A percentile compares a stretch with the other conserved stretches of the same genome.
Evolutionary conservation across 306 rosid genomes (phyloP).

Genomic region (Prinsepia uniflora): DNA sequence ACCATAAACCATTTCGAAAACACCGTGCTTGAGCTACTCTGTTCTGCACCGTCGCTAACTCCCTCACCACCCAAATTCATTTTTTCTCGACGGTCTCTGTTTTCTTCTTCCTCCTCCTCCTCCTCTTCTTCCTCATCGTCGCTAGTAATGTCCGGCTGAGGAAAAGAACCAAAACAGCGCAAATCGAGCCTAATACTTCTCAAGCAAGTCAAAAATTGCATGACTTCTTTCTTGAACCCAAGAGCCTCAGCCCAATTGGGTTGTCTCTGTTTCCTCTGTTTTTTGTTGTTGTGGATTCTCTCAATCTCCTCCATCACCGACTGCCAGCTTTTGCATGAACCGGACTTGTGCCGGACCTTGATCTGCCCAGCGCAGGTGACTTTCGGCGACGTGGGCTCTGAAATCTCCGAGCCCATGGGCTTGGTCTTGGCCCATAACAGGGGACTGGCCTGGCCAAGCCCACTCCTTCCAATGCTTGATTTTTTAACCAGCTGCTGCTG

Average conservation of each 20-base stretch:
- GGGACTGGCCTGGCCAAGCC: conserved; percentile 51
- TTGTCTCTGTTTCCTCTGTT: conserved; percentile 49
- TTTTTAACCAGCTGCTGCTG: conserved; percentile 30
- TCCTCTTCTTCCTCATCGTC: conserved; percentile 54
- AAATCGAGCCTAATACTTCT: conserved; percentile 61
- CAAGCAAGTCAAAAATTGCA: conserved; percentile 79
- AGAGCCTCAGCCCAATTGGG: conserved; percentile 54
- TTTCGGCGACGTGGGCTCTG: conserved; percentile 92
- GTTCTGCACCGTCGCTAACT: conserved; percentile 30
- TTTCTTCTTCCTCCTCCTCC: conserved; percentile 17
- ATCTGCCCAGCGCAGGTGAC: conserved; percentile 95
- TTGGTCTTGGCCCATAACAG: conserved; percentile 69
- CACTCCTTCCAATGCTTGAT: conserved; percentile 37
- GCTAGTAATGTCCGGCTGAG: conserved; percentile 38
- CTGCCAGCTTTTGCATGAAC: conserved; percentile 72
- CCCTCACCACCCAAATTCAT: conserved; percentile 26
- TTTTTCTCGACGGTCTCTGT: conserved; percentile 17
- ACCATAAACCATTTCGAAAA: conserved; percentile 94
- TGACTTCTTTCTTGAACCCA: conserved; percentile 77
- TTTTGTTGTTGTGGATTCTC: conserved; percentile 55
- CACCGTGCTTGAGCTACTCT: conserved; percentile 40
- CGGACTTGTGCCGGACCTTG: conserved; percentile 58
- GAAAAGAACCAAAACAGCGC: conserved; percentile 67
- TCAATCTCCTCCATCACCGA: conserved; percentile 96
- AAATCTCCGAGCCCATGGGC: conserved; percentile 50